These are phyloP conservation scores for Flaveria floridana DNA, from an alignment of 140 eudicot species.

Conservation along the genomic window DNA sequence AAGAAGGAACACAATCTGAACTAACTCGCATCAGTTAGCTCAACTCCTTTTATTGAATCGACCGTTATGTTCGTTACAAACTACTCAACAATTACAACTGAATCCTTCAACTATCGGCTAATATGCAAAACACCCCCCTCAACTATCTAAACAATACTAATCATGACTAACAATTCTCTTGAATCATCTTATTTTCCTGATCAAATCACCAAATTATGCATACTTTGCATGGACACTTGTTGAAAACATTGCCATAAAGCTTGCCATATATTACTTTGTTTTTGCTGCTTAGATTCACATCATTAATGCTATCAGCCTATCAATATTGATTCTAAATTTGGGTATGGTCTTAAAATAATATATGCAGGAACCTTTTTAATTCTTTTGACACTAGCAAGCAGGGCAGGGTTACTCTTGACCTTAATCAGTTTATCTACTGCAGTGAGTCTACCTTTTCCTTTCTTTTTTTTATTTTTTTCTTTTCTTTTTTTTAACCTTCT, in stretches of 20 bases:
- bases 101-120: too few relatives aligned
- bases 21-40: too few relatives aligned
- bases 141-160: too few relatives aligned
- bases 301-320: neutral
- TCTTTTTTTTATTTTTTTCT: neutral
- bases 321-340: constrained; percentile 7
- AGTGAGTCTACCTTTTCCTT: constrained; percentile 46
- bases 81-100: too few relatives aligned
- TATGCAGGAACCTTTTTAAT: constrained; percentile 72
- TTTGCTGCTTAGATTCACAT: neutral
- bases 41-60: too few relatives aligned
- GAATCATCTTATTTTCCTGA: neutral
- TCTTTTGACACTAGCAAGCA: constrained; percentile 91
- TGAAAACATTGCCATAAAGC: neutral
- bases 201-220: neutral
- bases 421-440: constrained; percentile 84
- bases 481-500: neutral
- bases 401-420: constrained; percentile 91
- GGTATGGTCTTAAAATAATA: constrained; percentile 10
- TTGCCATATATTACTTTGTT: neutral
- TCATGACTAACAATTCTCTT: neutral
- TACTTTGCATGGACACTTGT: neutral
- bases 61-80: too few relatives aligned
- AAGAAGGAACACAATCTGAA: too few relatives aligned
- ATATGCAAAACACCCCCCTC: too few relatives aligned